Base-by-base conservation (phyloP, 768 basidiomycete genomes). In the Ephemerocybe angulata region DNA sequence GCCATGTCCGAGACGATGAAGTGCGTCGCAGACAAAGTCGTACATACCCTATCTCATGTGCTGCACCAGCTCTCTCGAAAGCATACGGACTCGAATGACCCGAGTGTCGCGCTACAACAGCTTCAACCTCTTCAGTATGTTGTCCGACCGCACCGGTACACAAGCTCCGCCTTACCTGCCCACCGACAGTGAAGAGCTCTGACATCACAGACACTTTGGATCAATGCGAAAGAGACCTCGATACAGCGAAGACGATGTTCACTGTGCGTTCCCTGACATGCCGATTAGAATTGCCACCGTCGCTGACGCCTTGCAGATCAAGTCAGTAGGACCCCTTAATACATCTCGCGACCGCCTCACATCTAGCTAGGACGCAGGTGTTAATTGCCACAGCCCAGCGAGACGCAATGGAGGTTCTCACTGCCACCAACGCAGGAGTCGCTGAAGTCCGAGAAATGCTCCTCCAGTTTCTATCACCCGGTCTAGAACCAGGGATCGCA, bases 121-220 rank as follows among this genome's bases (percentile, higher is more conserved):
- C 66, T 41, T 53, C 79, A 24, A 61, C 63, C 52, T 66, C 70
- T 22, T n/a, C n/a, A 63, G 76, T 55, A 25, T 4, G 12, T 54
- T 19, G 19, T n/a, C 33, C 35, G 21, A 19, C 19, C 17, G n/a
- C n/a, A n/a, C n/a, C n/a, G n/a, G n/a, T n/a, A n/a, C n/a, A n/a
- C 29, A 42, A 30, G 51, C 8, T 53, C 21, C 15, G n/a, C 3
- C 33, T 15, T 42, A 2, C 35, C 58, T 21, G 12, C 29, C 7
- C 19, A 21, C 28, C 25, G 3, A 33, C n/a, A 83, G 82, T 77
- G 28, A 80, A 72, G 52, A 76, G 67, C 25, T 63, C 63, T 1
- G 77, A 80, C 21, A 81, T 83, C 33, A 74, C 68, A 48, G 67
- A 73, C n/a, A 74, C 74, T 5, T 70, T 83, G 33, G 73, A 76